Evolutionary conservation across 2,329 filamentous ascomycete genomes (phyloP).

Genomic region (Bipolaris cookei): DNA sequence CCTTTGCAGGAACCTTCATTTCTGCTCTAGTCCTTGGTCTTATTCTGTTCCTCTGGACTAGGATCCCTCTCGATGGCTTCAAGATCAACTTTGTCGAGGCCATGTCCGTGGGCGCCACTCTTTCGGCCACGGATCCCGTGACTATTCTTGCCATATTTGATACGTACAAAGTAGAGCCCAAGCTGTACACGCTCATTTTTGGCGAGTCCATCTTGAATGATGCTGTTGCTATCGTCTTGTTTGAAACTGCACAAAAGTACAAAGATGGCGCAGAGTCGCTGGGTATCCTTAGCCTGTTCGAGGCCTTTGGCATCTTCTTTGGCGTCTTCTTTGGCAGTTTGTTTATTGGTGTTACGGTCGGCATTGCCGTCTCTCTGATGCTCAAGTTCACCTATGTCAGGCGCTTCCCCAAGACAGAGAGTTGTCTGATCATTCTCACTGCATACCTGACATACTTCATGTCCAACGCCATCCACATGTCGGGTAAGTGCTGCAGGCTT

Average conservation of each 20-base stretch:
- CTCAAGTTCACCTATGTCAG: constrained; percentile 95
- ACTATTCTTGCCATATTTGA: constrained; percentile 99
- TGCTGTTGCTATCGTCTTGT: constrained; percentile 96
- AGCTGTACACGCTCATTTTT: constrained; percentile 98
- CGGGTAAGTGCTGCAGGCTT: constrained; percentile 66
- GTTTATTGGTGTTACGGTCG: constrained; percentile 85
- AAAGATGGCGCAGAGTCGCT: constrained; percentile 73
- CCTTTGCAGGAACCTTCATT: constrained; percentile 95
- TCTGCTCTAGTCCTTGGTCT: constrained; percentile 93
- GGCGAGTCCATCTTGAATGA: constrained; percentile 98
- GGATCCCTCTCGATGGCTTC: constrained; percentile 83
- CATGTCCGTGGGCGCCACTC: constrained; percentile 92
- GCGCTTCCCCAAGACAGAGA: constrained; percentile 94
- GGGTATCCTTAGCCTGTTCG: constrained; percentile 82
- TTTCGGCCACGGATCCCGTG: constrained; percentile 96
- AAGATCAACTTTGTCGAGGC: constrained; percentile 92
- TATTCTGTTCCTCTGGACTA: constrained; percentile 87
- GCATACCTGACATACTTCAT: constrained; percentile 98
- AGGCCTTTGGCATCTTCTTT: constrained; percentile 93
- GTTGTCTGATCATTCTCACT: constrained; percentile 89
- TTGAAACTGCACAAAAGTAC: constrained; percentile 95
- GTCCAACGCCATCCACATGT: constrained; percentile 93
- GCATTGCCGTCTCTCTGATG: constrained; percentile 82
- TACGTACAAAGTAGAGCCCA: constrained; percentile 98
- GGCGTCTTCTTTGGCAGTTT: constrained; percentile 94